Conservation (phyloP, 139 green algal genomes). For the Auxenochlorella pyrenoidosa region DNA sequence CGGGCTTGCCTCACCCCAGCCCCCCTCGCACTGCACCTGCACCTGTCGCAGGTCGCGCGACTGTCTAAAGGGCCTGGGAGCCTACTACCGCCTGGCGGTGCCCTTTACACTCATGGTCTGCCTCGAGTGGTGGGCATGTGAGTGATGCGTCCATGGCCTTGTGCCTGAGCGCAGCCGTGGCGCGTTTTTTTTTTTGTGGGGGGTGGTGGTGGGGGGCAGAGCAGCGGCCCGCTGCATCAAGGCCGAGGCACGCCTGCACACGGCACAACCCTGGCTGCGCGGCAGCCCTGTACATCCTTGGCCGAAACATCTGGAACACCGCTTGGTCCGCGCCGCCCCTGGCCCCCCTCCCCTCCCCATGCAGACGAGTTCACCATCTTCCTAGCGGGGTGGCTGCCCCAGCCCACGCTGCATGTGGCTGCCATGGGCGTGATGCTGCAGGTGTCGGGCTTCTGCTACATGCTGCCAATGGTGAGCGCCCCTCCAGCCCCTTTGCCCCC, state of each 20-base stretch:
- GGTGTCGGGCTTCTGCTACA: constrained; percentile 73
- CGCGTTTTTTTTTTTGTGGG: too few relatives aligned
- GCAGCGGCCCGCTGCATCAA: too few relatives aligned
- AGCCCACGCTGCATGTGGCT: constrained; percentile 63
- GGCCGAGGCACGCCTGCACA: too few relatives aligned
- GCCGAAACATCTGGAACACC: too few relatives aligned
- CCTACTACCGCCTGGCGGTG: constrained; percentile 71
- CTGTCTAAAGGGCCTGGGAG: constrained; percentile 64
- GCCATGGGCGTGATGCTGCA: constrained; percentile 85
- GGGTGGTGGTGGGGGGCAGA: too few relatives aligned
- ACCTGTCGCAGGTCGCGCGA: constrained; percentile 61
- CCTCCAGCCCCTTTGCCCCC: too few relatives aligned
- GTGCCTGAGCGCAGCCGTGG: too few relatives aligned
- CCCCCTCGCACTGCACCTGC: too few relatives aligned
- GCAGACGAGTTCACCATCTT: constrained; percentile 15
- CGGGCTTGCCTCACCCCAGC: too few relatives aligned
- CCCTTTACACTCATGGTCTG: constrained; percentile 78
- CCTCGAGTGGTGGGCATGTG: constrained; percentile 81
- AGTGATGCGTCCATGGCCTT: constrained; percentile 51
- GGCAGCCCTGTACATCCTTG: too few relatives aligned
- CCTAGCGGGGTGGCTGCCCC: constrained; percentile 42
- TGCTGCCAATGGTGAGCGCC: constrained; percentile 60
- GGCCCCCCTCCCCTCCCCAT: background rate
- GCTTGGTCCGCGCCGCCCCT: background rate
- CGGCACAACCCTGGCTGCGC: too few relatives aligned